phyloP scores from a whole-genome alignment of 441 rosid genomes.

The Populus tomentosa region DNA sequence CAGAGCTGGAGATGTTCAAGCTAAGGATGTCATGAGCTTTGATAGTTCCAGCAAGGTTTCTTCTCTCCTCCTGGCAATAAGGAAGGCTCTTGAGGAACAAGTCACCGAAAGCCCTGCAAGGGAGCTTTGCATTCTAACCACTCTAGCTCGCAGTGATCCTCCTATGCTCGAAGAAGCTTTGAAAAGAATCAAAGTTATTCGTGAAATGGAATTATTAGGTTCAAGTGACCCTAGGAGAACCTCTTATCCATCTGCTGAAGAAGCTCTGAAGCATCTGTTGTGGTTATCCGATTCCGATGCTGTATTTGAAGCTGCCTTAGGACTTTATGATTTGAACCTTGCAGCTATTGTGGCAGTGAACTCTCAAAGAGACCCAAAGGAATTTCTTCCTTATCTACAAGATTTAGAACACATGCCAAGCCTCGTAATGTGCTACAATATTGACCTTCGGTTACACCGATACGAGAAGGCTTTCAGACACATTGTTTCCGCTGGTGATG shows the following conservation, averaged over 20 bases:
- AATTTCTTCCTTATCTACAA: constrained; percentile 92
- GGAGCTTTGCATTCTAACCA: constrained; percentile 92
- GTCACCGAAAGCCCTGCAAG: constrained; percentile 79
- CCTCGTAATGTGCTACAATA: constrained; percentile 69
- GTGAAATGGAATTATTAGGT: constrained; percentile 75
- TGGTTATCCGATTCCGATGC: constrained; percentile 93
- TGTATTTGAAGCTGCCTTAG: constrained; percentile 88
- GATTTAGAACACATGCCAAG: constrained; percentile 66
- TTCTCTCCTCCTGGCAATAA: constrained; percentile 71
- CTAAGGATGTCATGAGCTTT: constrained; percentile 24
- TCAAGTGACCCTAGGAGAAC: constrained; percentile 50
- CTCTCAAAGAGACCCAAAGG: constrained; percentile 96
- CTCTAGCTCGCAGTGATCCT: constrained; percentile 87
- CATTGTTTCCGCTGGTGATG: constrained; percentile 78
- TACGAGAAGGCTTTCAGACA: constrained; percentile 85
- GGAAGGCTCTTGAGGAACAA: constrained; percentile 72
- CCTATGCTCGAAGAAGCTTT: constrained; percentile 88
- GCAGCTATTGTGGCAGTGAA: constrained; percentile 96
- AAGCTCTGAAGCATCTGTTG: constrained; percentile 84
- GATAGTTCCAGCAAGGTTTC: constrained; percentile 59
- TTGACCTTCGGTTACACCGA: constrained; percentile 72
- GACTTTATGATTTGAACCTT: constrained; percentile 92
- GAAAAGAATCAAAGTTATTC: constrained; percentile 77
- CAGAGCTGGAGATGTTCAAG: constrained; percentile 34
- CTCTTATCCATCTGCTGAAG: constrained; percentile 85